These are phyloP conservation scores for Margaritispora aquatica DNA, from an alignment of 495 filamentous ascomycete species.

Conservation along the genomic window DNA sequence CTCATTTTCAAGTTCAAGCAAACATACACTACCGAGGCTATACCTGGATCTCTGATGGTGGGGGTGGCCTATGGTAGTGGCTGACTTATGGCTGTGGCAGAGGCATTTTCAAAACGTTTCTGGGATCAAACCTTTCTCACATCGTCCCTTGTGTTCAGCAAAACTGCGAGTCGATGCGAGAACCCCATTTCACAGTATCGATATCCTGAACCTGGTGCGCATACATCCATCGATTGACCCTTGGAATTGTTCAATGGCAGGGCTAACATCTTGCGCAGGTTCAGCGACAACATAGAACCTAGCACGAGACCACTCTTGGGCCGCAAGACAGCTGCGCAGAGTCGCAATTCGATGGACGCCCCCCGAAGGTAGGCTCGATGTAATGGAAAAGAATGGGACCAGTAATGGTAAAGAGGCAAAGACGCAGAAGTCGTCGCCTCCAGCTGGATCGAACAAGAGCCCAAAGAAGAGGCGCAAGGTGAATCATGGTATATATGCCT, in stretches of 20 bases:
- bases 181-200: not conserved
- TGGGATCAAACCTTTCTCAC: too few species aligned
- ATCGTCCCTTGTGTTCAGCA: not conserved
- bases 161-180: conserved; percentile 5
- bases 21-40: too few species aligned
- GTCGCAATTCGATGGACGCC: conserved; percentile 25
- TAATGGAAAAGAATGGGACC: conserved; percentile 41
- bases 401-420: conserved; percentile 43
- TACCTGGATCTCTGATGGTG: too few species aligned
- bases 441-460: conserved; percentile 43
- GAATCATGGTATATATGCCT: conserved; percentile 99
- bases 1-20: too few species aligned
- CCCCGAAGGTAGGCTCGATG: conserved; percentile 25
- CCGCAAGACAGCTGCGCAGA: conserved; percentile 13
- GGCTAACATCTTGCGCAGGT: conserved; percentile 5
- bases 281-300: not conserved
- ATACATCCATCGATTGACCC: conserved; percentile 3
- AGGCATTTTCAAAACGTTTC: too few species aligned
- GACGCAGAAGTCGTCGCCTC: conserved; percentile 37
- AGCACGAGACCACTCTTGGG: conserved; percentile 12
- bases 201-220: conserved; percentile 1
- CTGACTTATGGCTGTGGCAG: too few species aligned
- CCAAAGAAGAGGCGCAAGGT: conserved; percentile 98
- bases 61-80: too few species aligned
- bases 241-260: not conserved